These are phyloP conservation scores for Suillus discolor DNA, from an alignment of 768 basidiomycete species.

Conservation along the genomic window DNA sequence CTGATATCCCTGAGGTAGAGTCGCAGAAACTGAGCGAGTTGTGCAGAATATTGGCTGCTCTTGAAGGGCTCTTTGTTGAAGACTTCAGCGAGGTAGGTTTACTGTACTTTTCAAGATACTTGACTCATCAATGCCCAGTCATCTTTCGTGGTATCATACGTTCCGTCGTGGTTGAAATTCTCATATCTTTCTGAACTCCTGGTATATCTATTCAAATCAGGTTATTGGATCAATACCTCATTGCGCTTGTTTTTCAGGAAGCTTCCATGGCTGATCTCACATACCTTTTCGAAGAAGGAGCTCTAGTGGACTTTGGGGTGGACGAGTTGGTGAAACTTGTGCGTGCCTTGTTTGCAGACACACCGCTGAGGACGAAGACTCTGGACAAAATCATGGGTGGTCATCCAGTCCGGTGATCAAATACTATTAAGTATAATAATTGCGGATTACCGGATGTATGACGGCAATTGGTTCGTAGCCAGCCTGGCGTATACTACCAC, in stretches of 20 bases:
- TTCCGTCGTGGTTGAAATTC: conserved; percentile 95
- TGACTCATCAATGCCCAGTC: conserved; percentile 42
- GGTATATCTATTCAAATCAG: conserved; percentile 47
- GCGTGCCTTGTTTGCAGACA: conserved; percentile 87
- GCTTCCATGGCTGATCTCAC: conserved; percentile 91
- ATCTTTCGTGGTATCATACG: conserved; percentile 79
- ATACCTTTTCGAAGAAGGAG: conserved; percentile 89
- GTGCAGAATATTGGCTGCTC: conserved; percentile 72
- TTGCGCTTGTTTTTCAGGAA: conserved; percentile 52
- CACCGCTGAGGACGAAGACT: conserved; percentile 74
- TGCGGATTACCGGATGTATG: background rate
- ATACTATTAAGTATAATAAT: background rate
- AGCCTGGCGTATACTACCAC: no score
- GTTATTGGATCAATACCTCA: background rate
- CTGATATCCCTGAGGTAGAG: conserved; percentile 88
- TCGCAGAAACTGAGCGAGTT: conserved; percentile 83
- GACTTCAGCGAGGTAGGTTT: conserved; percentile 56
- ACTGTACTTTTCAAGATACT: background rate
- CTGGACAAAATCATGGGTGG: conserved; percentile 73
- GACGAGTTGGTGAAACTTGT: conserved; percentile 84
- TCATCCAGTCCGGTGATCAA: conserved; percentile 44
- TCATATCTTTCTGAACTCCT: conserved; percentile 91
- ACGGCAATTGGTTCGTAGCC: background rate
- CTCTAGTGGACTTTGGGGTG: conserved; percentile 86
- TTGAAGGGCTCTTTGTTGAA: conserved; percentile 82